Base-by-base conservation (phyloP, 192 early-diverging fungal species). In the Coemansia sp. region DNA sequence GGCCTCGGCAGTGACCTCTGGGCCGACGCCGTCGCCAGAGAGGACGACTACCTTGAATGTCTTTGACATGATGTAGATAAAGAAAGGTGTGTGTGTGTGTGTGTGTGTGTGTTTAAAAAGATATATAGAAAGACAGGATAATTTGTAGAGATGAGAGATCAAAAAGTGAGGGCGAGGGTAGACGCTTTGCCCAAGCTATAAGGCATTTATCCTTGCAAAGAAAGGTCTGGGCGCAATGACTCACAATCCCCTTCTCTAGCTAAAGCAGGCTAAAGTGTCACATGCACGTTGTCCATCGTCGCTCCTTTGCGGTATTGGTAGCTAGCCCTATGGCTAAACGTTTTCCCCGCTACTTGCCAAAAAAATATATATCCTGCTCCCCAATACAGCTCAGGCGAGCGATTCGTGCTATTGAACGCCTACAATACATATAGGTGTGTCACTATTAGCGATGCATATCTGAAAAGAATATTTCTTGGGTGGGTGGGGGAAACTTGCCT, bases 1-100 rank as follows among this genome's bases (percentile, higher is more conserved):
- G 41, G 95, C 97, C 77, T 99, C 93, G 20, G 87, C 89, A 61
- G 93, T 91, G 47, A 98, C 93, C 77, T 99, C 97, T 36, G 97
- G 97, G 39, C 97, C 97, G 64, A 97, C 90, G 64, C 97, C 96
- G 78, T 99, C 97, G 66, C 97, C 97, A 69, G 93, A 90, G 60
- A 96, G 87, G 47, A 95, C 87, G 24, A 94, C 90, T 62, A 93
- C 87, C 61, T 87, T 87, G 71, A 73, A 81, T 41, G 80, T 65
- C 62, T 80, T 80, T 39, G 83, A 58, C 81, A 84, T 84, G 31
- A 53, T 60, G 44, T 63, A 27, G 62, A 39, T 63, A 34, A 24
- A 58, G 33, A 41, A 16, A 5, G 41, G 40, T 22, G 27, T 36
- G 36, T 36, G 36, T 34, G 33, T n/a, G n/a, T n/a, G n/a, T n/a